These are phyloP conservation scores for Oxytropis ochrocephala DNA, from an alignment of 306 rosid genomes.

Conservation along the genomic window DNA sequence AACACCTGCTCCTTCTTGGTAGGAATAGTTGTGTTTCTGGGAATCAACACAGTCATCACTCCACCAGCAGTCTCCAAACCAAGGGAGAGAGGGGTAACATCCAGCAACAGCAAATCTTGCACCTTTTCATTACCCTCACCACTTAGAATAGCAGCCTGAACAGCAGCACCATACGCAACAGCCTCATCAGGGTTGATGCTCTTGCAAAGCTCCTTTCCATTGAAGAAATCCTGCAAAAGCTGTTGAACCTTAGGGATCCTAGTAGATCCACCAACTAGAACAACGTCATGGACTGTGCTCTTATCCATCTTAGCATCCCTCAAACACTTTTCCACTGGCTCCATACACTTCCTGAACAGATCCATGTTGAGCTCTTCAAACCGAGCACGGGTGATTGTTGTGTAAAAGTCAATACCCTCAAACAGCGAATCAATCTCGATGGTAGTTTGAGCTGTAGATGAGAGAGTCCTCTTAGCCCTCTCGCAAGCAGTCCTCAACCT, in stretches of 20 bases:
- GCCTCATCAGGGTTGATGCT: slow-evolving; percentile 54
- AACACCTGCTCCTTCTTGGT: slow-evolving; percentile 56
- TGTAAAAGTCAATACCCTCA: slow-evolving; percentile 48
- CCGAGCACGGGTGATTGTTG: slow-evolving; percentile 43
- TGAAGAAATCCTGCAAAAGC: slow-evolving; percentile 44
- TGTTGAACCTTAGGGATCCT: slow-evolving; percentile 56
- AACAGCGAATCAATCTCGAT: slow-evolving; percentile 46
- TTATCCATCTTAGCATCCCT: slow-evolving; percentile 57
- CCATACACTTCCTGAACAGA: slow-evolving; percentile 48
- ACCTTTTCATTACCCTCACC: slow-evolving; percentile 54
- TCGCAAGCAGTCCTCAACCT: slow-evolving; percentile 55
- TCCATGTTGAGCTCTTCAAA: slow-evolving; percentile 58
- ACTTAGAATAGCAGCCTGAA: slow-evolving; percentile 52
- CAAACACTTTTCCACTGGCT: slow-evolving; percentile 47
- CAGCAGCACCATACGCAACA: slow-evolving; percentile 58
- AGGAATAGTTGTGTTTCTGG: slow-evolving; percentile 50
- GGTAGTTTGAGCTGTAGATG: slow-evolving; percentile 44
- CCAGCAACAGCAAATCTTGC: slow-evolving; percentile 47
- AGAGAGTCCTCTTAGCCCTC: slow-evolving; percentile 53
- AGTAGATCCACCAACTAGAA: slow-evolving; percentile 54
- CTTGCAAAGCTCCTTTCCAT: slow-evolving; percentile 52
- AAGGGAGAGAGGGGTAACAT: slow-evolving; percentile 47
- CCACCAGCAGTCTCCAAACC: slow-evolving; percentile 54
- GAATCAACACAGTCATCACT: slow-evolving; percentile 55
- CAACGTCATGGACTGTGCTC: slow-evolving; percentile 43